phyloP scores from a whole-genome alignment of 169 alveolate species.

The Perkinsus chesapeaki region DNA sequence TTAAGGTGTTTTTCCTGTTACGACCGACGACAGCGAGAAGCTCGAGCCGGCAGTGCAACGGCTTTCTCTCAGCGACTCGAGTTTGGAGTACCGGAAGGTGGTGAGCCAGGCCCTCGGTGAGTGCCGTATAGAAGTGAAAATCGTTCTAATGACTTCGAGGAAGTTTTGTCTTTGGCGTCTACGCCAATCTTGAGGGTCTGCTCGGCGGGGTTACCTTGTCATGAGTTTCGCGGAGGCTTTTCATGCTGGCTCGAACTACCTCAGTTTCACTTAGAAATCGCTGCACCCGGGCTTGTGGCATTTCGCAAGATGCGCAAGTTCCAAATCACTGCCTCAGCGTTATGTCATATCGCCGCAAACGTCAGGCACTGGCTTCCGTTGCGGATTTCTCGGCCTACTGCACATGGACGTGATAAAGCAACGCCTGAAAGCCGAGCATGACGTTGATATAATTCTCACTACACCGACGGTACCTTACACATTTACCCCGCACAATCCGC shows the following conservation, averaged over 20 bases:
- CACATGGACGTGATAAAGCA: constrained; percentile 86
- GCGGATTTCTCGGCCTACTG: constrained; percentile 88
- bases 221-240: too few relatives aligned
- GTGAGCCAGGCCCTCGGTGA: neutral
- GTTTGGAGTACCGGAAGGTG: neutral
- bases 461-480: constrained; percentile 74
- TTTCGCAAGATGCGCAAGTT: too few relatives aligned
- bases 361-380: constrained; percentile 63
- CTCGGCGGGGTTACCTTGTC: too few relatives aligned
- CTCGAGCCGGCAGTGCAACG: neutral
- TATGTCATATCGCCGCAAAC: too few relatives aligned
- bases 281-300: too few relatives aligned
- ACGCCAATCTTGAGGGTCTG: too few relatives aligned
- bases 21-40: neutral
- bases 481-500: constrained; percentile 33
- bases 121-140: too few relatives aligned
- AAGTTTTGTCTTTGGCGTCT: too few relatives aligned
- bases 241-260: too few relatives aligned
- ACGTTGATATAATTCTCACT: constrained; percentile 70
- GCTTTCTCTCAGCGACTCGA: neutral
- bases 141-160: too few relatives aligned
- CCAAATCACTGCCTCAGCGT: too few relatives aligned
- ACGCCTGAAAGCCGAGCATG: constrained; percentile 77
- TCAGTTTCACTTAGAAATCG: too few relatives aligned
- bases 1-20: neutral